Conservation (phyloP, 1,284 basidiomycete genomes). For the Laetiporus sulphureus region DNA sequence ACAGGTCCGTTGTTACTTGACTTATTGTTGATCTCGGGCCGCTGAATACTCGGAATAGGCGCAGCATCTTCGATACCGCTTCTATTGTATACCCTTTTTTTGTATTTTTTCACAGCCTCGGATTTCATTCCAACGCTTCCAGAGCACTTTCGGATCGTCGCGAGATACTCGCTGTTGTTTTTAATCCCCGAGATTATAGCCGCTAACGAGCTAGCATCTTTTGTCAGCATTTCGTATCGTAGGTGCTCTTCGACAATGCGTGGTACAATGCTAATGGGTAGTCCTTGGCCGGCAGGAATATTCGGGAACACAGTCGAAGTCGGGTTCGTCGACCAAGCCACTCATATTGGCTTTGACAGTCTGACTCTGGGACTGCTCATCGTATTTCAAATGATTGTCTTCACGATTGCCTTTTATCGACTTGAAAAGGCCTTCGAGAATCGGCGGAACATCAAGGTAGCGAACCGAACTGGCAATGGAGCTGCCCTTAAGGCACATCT, state of each 20-base stretch:
- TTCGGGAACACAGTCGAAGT: conserved; percentile 25
- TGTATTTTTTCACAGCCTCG: conserved; percentile 42
- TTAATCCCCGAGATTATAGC: conserved; percentile 50
- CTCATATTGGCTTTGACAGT: conserved; percentile 49
- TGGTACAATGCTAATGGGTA: too few species aligned
- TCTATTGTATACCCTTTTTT: conserved; percentile 47
- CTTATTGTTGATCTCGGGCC: too few species aligned
- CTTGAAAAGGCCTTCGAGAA: conserved; percentile 43
- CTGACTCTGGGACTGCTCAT: conserved; percentile 53
- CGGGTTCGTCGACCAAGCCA: conserved; percentile 32
- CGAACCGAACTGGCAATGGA: conserved; percentile 6
- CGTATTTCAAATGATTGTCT: conserved; percentile 49
- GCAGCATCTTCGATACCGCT: conserved; percentile 51
- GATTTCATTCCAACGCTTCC: conserved; percentile 51
- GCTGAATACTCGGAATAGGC: conserved; percentile 29
- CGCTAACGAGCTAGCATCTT: conserved; percentile 56
- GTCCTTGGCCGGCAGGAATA: neutral
- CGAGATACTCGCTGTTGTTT: conserved; percentile 39
- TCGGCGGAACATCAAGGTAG: conserved; percentile 35
- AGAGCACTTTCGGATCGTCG: conserved; percentile 35
- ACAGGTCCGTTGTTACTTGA: conserved; percentile 33
- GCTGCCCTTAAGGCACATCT: conserved; percentile 40
- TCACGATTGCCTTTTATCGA: conserved; percentile 51
- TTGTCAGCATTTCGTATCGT: conserved; percentile 55
- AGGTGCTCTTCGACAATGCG: conserved; percentile 21